Percentiles rank a stretch among this genome's conserved stretches.
Evolutionary conservation across 2,329 filamentous ascomycete species (phyloP).

Genomic region (Trichothecium sympodiale): DNA sequence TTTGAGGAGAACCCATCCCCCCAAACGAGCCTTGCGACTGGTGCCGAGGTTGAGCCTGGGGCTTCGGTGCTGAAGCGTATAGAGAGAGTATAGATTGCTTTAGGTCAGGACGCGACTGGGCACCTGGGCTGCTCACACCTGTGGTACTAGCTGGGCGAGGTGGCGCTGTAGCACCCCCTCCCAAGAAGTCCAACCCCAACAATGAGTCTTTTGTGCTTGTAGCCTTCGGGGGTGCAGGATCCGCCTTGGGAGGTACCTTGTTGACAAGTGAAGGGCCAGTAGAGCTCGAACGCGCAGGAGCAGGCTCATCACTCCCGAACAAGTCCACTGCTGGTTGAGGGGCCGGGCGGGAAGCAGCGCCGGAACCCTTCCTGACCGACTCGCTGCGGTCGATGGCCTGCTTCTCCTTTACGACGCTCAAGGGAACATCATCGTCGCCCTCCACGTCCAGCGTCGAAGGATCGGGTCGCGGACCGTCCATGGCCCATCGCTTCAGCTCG

Average conservation of each 20-base stretch:
- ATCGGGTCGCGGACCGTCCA: constrained; percentile 92
- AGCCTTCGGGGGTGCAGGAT: constrained; percentile 55
- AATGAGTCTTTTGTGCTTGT: constrained; percentile 79
- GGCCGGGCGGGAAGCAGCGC: constrained; percentile 7
- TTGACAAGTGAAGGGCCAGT: constrained; percentile 52
- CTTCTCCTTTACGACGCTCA: constrained; percentile 55
- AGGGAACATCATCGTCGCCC: constrained; percentile 70
- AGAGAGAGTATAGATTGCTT: constrained; percentile 96
- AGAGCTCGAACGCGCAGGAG: constrained; percentile 62
- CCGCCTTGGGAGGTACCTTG: constrained; percentile 43
- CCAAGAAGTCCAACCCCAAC: constrained; percentile 86
- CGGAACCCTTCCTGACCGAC: constrained; percentile 48
- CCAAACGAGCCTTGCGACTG: constrained; percentile 57
- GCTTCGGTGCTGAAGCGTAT: constrained; percentile 74
- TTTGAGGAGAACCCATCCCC: constrained; percentile 49
- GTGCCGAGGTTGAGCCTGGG: constrained; percentile 45
- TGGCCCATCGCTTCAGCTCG: constrained; percentile 97
- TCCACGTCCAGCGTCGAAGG: constrained; percentile 76
- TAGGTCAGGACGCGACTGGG: constrained; percentile 76
- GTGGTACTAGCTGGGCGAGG: constrained; percentile 74
- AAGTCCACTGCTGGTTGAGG: constrained; percentile 57
- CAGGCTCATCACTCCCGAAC: constrained; percentile 63
- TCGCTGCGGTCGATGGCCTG: constrained; percentile 50
- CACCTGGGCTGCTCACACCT: constrained; percentile 45
- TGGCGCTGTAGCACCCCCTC: constrained; percentile 62